These are phyloP conservation scores for Termitomyces sp. DNA, from an alignment of 768 basidiomycete genomes.

Conservation along the genomic window DNA sequence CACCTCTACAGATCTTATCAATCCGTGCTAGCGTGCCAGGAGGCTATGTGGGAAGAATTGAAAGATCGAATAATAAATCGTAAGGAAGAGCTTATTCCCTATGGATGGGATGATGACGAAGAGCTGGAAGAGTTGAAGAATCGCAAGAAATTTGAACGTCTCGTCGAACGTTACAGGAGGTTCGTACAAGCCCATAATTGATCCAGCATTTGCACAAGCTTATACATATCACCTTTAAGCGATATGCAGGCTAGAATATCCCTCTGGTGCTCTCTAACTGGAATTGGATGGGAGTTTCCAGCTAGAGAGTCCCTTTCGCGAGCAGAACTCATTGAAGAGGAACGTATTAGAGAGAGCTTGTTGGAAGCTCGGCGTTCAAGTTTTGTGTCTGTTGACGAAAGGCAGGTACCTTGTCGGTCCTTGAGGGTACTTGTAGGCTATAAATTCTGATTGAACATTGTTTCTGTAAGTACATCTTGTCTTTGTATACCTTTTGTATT, in stretches of 20 bases:
- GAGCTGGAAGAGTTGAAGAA: constrained; percentile 55
- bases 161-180: constrained; percentile 56
- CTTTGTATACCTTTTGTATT: not conserved
- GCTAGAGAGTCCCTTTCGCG: constrained; percentile 60
- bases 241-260: constrained; percentile 66
- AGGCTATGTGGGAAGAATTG: constrained; percentile 77
- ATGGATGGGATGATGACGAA: constrained; percentile 72
- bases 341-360: constrained; percentile 58
- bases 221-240: constrained; percentile 28
- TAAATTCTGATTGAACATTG: constrained; percentile 31
- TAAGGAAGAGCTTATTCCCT: constrained; percentile 45
- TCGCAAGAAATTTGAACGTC: constrained; percentile 54
- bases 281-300: constrained; percentile 57
- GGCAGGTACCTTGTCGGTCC: constrained; percentile 53
- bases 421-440: constrained; percentile 59
- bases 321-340: constrained; percentile 67
- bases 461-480: not conserved
- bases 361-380: constrained; percentile 53
- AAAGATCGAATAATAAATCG: constrained; percentile 58
- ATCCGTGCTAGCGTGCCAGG: constrained; percentile 60
- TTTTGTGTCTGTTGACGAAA: constrained; percentile 47
- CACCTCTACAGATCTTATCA: constrained; percentile 66
- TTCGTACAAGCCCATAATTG: constrained; percentile 25
- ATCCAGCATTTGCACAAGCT: not conserved
- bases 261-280: constrained; percentile 59